Base-by-base conservation (phyloP, 78 protist species). In the Protostelium mycophagum region DNA sequence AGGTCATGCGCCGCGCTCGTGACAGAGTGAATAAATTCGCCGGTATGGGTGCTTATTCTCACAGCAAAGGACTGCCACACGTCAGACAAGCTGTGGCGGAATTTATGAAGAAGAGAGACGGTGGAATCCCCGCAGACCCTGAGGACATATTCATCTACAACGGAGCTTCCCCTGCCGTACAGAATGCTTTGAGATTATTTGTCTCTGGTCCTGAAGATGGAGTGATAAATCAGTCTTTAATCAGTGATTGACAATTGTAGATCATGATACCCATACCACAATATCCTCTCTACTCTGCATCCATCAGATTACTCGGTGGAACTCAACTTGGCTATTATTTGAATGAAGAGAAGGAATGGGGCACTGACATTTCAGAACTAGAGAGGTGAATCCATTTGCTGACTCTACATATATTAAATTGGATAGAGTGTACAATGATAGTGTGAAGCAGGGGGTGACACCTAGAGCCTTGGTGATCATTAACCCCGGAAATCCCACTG, bases 401-500 rank as follows among this genome's bases (percentile, higher is more conserved):
- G n/a, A n/a, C n/a, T n/a, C n/a, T n/a, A 85, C 84, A 90, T 96
- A 51, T n/a, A n/a, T n/a, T n/a, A n/a, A n/a, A n/a, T n/a, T n/a
- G n/a, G 16, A 37, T 25, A 84, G 90, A 5, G 23, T 96, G 0
- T 35, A 85, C 38, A 86, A 83, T 1, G 95, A 63, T 0, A 95
- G 99, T 1, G 73, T 34, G 37, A 88, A 34, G 37, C 35, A 39
- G 28, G 98, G 98, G 34, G 87, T 93, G 28, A 89, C 85, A 34
- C 92, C 91, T 38, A 93, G 98, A 38, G 99, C 98, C 34, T 89
- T 98, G 29, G 98, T 89, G 16, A 94, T 99, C 84, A 99, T 99
- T 94, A 99, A 99, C 92, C 99, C 99, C 0, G 99, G 99, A 38
- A 99, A 99, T 94, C 99, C 99, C 63, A 99, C 99, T 34, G 99